Evolutionary conservation across 805 yeast species (phyloP).

Genomic region (Yamadazyma takamatsuzukensis): DNA sequence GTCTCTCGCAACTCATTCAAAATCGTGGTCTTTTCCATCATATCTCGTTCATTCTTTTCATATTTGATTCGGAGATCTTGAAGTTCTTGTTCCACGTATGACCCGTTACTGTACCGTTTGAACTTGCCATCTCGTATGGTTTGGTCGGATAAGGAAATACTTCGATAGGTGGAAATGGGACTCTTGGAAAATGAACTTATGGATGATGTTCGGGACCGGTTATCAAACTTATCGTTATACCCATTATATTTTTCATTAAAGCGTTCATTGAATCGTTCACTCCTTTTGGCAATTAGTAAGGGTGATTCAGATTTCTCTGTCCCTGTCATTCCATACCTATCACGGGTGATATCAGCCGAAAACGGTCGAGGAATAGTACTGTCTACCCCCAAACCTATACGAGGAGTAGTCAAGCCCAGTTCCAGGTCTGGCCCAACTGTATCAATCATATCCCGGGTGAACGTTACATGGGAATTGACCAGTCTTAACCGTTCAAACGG

Average conservation of each 20-base stretch:
- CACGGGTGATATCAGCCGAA: constrained; percentile 5
- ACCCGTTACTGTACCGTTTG: constrained; percentile 2
- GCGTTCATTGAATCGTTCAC: too few relatives aligned
- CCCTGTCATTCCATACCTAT: too few relatives aligned
- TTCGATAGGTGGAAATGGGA: constrained; percentile 5
- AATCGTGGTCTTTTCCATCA: constrained; percentile 43
- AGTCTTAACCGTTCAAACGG: constrained; percentile 45
- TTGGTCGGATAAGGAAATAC: constrained; percentile 5
- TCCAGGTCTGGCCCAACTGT: constrained; percentile 5
- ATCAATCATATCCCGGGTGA: constrained; percentile 11
- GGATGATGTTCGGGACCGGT: constrained; percentile 9
- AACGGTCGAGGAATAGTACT: constrained; percentile 3
- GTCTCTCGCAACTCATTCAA: constrained; percentile 47
- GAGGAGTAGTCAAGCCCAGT: too few relatives aligned
- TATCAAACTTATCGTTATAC: too few relatives aligned
- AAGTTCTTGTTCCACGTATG: constrained; percentile 11
- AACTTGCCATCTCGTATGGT: not conserved
- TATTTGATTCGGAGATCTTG: constrained; percentile 19
- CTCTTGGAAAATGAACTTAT: constrained; percentile 7
- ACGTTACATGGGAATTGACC: constrained; percentile 29
- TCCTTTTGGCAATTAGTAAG: too few relatives aligned
- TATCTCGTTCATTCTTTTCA: constrained; percentile 21
- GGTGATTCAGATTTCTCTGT: too few relatives aligned
- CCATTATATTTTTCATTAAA: too few relatives aligned
- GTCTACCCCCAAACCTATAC: too few relatives aligned